Conservation (phyloP, 345 rosid genomes). For the Populus alba region DNA sequence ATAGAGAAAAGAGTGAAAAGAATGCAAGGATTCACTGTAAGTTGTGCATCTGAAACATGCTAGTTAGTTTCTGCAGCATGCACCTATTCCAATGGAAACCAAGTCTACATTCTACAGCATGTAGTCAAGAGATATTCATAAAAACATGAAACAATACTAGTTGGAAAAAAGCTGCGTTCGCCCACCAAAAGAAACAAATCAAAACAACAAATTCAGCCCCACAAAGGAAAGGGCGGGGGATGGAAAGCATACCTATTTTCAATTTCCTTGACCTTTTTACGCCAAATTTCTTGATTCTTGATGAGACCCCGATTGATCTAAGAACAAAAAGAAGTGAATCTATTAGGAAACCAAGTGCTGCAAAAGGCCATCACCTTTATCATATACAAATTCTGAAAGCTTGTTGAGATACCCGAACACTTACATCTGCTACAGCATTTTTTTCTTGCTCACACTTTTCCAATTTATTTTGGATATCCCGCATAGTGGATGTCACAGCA, state of each 20-base stretch:
- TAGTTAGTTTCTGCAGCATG: no score
- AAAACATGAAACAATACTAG: no score
- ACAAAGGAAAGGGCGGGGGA: background rate
- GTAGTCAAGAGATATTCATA: no score
- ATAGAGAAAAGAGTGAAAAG: background rate
- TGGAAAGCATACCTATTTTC: conserved; percentile 59
- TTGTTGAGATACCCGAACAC: background rate
- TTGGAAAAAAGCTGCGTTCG: no score
- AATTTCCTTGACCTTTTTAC: conserved; percentile 59
- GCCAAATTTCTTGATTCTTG: conserved; percentile 67
- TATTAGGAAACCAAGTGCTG: background rate
- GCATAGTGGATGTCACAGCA: conserved; percentile 52
- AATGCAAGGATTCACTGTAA: no score
- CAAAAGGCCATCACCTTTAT: background rate
- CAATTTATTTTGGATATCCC: conserved; percentile 58
- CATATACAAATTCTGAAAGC: background rate
- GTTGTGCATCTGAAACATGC: no score
- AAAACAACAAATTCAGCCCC: no score
- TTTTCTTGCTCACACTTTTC: conserved; percentile 63
- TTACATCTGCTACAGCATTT: conserved; percentile 61
- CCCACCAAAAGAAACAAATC: no score
- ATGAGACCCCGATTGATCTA: conserved; percentile 70
- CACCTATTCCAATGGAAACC: no score
- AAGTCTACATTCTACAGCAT: no score
- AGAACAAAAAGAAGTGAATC: background rate